Evolutionary conservation across 768 basidiomycete genomes (phyloP), one percentile per base, ranked within the genome.

Genomic region (Psilocybe sp.): DNA sequence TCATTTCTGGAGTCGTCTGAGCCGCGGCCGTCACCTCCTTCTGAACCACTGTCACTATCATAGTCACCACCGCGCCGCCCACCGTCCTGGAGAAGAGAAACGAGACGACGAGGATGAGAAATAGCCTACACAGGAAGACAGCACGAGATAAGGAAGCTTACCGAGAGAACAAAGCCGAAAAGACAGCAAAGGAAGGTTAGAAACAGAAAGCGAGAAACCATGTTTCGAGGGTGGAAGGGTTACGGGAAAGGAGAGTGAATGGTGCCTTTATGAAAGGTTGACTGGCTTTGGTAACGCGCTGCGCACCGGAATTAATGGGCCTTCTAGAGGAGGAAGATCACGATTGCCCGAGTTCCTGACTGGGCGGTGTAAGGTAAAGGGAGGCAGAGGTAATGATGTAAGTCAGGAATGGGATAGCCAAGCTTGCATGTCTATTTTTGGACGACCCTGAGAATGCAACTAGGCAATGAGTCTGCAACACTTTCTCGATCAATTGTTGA

Each of bases 191-290:
- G 40, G 20, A 54, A 38, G 38, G 44, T 14, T 11, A 53, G 38
- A 44, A 44, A 15, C 14, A 51, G 38, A 32, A 15, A 40, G 42
- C 50, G 16, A 20, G 28, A 36, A 49, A 35, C 16, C 56, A 53
- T 57, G 44, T 20, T 41, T 19, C 41, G 19, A 38, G 15, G 28
- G 43, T 15, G 43, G 37, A 23, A 35, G 36, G 31, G 40, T 35
- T 14, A 23, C n/a, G 34, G 18, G 19, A 15, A 15, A 16, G 14
- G 23, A 33, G 32, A 7, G 20, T 14, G 18, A 18, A 42, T 15
- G 35, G 31, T 16, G 34, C 23, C 35, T n/a, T 49, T 49, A 43
- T 43, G 44, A 33, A 43, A 19, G 35, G 18, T 19, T n/a, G 32
- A 34, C 36, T 28, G 40, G 31, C 34, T 18, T 34, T 49, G 39